Conservation (phyloP, 768 basidiomycete species). For the Mycena pura region DNA sequence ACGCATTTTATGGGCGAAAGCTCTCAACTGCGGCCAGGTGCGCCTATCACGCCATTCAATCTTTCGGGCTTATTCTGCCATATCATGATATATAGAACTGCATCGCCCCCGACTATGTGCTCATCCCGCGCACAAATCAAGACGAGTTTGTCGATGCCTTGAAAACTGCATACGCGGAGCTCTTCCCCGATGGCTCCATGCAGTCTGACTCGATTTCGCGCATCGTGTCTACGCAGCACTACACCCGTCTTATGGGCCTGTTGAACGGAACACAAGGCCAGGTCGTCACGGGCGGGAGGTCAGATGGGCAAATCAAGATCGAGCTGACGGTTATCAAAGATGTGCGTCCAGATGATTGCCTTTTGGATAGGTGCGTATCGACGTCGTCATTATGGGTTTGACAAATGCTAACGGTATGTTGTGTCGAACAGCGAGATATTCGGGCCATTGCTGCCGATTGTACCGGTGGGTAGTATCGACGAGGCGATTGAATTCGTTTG, state of each 20-base stretch:
- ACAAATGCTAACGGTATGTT: too few relatives aligned
- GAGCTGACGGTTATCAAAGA: constrained; percentile 67
- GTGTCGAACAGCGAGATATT: constrained; percentile 64
- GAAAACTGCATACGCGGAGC: constrained; percentile 47
- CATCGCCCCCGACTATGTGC: too few relatives aligned
- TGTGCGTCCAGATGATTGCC: constrained; percentile 57
- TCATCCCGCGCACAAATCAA: constrained; percentile 47
- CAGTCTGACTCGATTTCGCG: constrained; percentile 49
- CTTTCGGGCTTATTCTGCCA: too few relatives aligned
- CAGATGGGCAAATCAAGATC: constrained; percentile 51
- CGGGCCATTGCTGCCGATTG: constrained; percentile 74
- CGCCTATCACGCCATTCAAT: too few relatives aligned
- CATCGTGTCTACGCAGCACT: constrained; percentile 62
- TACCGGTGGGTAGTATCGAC: too few relatives aligned
- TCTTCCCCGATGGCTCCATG: constrained; percentile 62
- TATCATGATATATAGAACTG: too few relatives aligned
- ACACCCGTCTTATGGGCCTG: constrained; percentile 56
- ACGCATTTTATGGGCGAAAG: constrained; percentile 72
- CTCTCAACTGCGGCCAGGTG: constrained; percentile 69
- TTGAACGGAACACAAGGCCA: constrained; percentile 62
- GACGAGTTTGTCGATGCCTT: constrained; percentile 54
- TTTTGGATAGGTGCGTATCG: constrained; percentile 65
- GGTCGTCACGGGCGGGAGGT: constrained; percentile 57
- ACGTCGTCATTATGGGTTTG: neutral
- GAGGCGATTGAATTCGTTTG: constrained; percentile 64